Percentiles rank a stretch among this genome's conserved stretches.
Conservation (phyloP, 495 filamentous ascomycete genomes). For the Tuber melanosporum region DNA sequence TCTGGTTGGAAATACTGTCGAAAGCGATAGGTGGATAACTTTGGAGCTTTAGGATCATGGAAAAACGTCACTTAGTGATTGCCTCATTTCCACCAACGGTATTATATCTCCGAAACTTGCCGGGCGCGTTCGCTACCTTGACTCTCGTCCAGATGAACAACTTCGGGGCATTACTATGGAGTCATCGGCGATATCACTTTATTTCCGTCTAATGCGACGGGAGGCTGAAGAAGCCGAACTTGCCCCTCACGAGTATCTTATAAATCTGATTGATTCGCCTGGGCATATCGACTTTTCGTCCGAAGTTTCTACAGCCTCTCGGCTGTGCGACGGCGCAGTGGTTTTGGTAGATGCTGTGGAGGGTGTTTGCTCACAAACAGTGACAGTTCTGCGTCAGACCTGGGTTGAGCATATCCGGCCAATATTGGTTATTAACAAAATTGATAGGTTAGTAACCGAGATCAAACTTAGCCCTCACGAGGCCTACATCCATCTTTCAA, state of each 20-base stretch:
- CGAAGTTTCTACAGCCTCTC: constrained; percentile 91
- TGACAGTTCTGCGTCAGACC: constrained; percentile 88
- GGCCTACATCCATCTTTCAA: constrained; percentile 82
- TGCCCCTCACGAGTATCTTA: constrained; percentile 76
- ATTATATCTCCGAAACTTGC: constrained; percentile 97
- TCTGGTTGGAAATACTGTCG: background rate
- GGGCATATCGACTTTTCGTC: constrained; percentile 99
- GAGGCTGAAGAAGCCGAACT: constrained; percentile 61
- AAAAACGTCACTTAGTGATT: constrained; percentile 95
- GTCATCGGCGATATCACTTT: constrained; percentile 93
- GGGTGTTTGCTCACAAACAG: constrained; percentile 95
- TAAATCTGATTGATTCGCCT: constrained; percentile 97
- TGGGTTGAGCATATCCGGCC: constrained; percentile 97
- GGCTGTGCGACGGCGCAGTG: constrained; percentile 88
- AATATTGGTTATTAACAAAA: constrained; percentile 94
- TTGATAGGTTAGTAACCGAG: constrained; percentile 89
- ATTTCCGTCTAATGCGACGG: constrained; percentile 81
- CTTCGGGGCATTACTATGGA: constrained; percentile 98
- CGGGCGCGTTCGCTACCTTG: constrained; percentile 95
- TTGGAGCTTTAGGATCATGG: constrained; percentile 66
- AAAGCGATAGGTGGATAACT: background rate
- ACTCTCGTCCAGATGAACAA: constrained; percentile 95
- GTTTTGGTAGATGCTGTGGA: constrained; percentile 98
- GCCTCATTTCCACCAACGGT: constrained; percentile 95
- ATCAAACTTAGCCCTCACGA: constrained; percentile 84